Conservation (phyloP, 108 stramenopile species). For the Pseudonitzschia pungens region DNA sequence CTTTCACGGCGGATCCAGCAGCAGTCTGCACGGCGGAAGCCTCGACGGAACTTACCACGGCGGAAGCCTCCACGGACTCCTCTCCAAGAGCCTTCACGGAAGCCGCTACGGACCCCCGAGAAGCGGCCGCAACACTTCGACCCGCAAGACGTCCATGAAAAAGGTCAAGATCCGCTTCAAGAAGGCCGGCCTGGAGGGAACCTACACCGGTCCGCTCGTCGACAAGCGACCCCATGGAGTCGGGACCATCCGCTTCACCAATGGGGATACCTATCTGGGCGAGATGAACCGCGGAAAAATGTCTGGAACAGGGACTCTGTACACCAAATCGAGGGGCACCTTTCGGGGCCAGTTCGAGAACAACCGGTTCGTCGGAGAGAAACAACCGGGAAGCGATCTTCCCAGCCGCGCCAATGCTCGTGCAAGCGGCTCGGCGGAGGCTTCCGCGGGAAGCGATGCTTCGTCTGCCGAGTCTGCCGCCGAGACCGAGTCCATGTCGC, state of each 20-base stretch:
- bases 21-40: neutral
- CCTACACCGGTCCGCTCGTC: conserved; percentile 24
- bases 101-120: neutral
- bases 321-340: conserved; percentile 19
- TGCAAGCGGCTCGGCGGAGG: neutral
- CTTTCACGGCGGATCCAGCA: neutral
- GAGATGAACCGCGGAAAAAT: conserved; percentile 26
- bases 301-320: conserved; percentile 24
- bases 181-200: conserved; percentile 15
- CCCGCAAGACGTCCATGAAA: conserved; percentile 3
- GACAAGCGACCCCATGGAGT: conserved; percentile 26
- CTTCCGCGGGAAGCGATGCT: neutral
- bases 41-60: neutral
- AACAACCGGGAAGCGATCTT: neutral
- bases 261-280: conserved; percentile 35
- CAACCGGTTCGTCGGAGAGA: conserved; percentile 19
- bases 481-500: neutral
- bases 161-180: conserved; percentile 9
- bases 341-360: conserved; percentile 19
- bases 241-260: conserved; percentile 30
- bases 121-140: neutral
- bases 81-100: neutral
- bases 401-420: neutral
- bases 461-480: neutral
- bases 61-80: neutral